Base-by-base conservation (phyloP, 177 flowering plant species). In the Vitis hybrid region DNA sequence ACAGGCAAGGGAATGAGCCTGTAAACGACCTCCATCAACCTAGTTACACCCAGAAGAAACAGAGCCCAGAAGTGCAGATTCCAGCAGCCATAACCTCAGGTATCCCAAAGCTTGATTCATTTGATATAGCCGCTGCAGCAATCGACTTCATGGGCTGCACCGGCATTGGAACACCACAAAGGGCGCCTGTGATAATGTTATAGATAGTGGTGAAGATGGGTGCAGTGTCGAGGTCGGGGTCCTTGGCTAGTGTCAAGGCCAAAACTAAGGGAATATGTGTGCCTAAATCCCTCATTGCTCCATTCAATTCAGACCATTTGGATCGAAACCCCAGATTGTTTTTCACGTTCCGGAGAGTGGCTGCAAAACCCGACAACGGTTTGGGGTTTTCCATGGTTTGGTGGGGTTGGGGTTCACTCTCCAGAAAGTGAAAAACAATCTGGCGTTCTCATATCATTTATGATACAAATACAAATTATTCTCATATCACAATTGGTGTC, bases 141-240 rank as follows among this genome's bases (percentile, higher is more conserved):
- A 94, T 94, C 2, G 97, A 83, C 72, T 93, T 93, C 98, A 91
- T 91, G 30, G 98, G 98, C 71, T 93, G 98, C 58, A 93, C 96
- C 0, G 98, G 98, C 97, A 94, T 92, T 0, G 98, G 98, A 11
- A 92, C 93, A 21, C 98, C 98, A 35, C 88, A 94, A 50, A 89
- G 50, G 35, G 81, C 80, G 16, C 96, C 97, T 1, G 98, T 91
- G 68, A 88, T 56, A 14, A 86, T 77, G 77, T 94, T 94, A 82
- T 91, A 91, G 4, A 85, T 32, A 1, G 96, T 94, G 0, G 93
- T 89, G 92, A 90, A 94, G 9, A 94, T 81, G 11, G 91, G 70
- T 3, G 97, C 91, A 1, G 87, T 80, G 50, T 96, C 97, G 6
- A 94, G 79, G 69, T 94, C 74, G 5, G 90, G 86, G 76, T 85